Evolutionary conservation across 805 yeast genomes (phyloP).

Genomic region (Candida ortonii): DNA sequence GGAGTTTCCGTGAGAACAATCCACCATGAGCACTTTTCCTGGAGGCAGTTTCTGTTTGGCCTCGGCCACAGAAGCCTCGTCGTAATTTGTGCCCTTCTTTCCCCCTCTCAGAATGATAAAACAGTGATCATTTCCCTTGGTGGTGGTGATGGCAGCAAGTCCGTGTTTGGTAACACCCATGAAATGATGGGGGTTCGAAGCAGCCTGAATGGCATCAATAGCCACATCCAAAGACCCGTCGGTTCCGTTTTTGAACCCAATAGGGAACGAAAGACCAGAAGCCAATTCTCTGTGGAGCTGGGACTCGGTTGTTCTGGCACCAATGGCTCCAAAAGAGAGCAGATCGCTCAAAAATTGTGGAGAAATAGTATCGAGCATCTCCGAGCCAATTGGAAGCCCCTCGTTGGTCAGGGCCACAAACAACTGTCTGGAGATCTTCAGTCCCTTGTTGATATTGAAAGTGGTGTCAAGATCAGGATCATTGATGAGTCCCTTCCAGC

Average conservation of each 20-base stretch:
- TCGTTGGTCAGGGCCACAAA: slow-evolving; percentile 74
- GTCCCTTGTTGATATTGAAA: slow-evolving; percentile 92
- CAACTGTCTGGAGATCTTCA: slow-evolving; percentile 80
- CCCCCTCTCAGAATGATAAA: slow-evolving; percentile 97
- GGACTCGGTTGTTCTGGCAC: slow-evolving; percentile 98
- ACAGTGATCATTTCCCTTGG: slow-evolving; percentile 93
- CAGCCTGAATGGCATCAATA: slow-evolving; percentile 89
- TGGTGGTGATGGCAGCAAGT: slow-evolving; percentile 91
- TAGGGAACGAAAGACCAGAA: slow-evolving; percentile 97
- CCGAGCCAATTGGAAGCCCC: slow-evolving; percentile 92
- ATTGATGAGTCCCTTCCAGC: slow-evolving; percentile 97
- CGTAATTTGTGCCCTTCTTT: slow-evolving; percentile 89
- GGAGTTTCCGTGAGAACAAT: slow-evolving; percentile 97
- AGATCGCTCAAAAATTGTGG: slow-evolving; percentile 94
- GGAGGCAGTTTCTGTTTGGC: slow-evolving; percentile 60
- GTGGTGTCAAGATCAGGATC: slow-evolving; percentile 94
- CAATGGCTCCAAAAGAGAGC: slow-evolving; percentile 94
- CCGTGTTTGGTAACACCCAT: slow-evolving; percentile 98
- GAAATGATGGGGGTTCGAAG: slow-evolving; percentile 90
- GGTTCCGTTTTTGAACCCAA: slow-evolving; percentile 98
- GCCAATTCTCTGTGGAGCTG: slow-evolving; percentile 97
- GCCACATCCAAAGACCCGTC: slow-evolving; percentile 94
- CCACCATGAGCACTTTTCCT: slow-evolving; percentile 75
- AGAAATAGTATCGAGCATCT: slow-evolving; percentile 96
- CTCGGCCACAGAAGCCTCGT: slow-evolving; percentile 67